Base-by-base conservation (phyloP, 495 filamentous ascomycete genomes). In the Lineolata rhizophorae region DNA sequence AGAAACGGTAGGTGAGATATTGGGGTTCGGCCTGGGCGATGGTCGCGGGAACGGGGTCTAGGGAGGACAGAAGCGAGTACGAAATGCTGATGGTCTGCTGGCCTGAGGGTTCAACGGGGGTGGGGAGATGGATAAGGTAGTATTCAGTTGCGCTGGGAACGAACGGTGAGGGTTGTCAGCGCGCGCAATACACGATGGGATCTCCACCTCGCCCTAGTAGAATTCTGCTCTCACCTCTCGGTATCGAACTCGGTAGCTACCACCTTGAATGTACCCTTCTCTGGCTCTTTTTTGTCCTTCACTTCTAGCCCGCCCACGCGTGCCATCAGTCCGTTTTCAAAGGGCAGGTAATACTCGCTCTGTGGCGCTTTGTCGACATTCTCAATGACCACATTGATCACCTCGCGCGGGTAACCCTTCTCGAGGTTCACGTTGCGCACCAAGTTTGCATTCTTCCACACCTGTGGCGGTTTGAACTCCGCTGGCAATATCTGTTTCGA, bases 371-470 rank as follows among this genome's bases (percentile, higher is more conserved):
- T 69, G 45, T 66, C 65, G 41, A 75, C 57, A 54, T 97, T 97
- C 63, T 97, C 81, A 31, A 95, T 72, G 18, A 91, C 62, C 5
- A 92, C 77, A 57, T 95, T 94, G 63, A 93, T 68, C 9, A 67
- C 76, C 49, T 95, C 83, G 43, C 79, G 75, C 14, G 69, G 69
- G 45, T 85, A 95, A 37, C 69, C 72, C 57, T 93, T 94, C 47
- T 94, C 85, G 34, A 94, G 53, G 45, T 91, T 93, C 43, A 83
- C 72, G 34, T 76, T 73, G 37, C 91, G 78, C 33, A 95, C 70
- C 16, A 94, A 50, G 52, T 95, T 95, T 41, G 65, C 62, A 53
- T 95, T 91, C 52, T 81, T 78, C 56, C 90, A 97, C 27, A 79
- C 76, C 48, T 76, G 76, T 10, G 82, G 71, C 22, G 85, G 84